phyloP scores from a whole-genome alignment of 2,329 filamentous ascomycete species.

The Bisporella sp. region DNA sequence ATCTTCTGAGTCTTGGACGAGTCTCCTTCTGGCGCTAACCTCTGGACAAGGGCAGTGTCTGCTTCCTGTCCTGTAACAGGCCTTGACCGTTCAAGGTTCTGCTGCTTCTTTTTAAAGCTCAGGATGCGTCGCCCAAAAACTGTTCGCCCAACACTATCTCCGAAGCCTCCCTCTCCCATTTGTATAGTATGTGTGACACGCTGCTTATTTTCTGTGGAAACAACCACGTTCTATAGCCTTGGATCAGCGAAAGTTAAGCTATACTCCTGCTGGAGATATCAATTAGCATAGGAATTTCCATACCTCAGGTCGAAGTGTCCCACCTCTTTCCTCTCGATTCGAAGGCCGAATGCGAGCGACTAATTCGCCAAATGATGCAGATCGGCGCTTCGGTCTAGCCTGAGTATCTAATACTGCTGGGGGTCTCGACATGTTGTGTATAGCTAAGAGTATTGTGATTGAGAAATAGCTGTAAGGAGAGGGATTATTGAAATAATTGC shows the following conservation, averaged over 20 bases:
- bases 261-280: not conserved
- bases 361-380: conserved; percentile 8
- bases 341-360: conserved; percentile 11
- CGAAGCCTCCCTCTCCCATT: too few relatives aligned
- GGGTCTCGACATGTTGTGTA: not conserved
- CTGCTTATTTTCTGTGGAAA: too few relatives aligned
- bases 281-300: not conserved
- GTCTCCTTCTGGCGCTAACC: conserved; percentile 8
- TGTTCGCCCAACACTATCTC: too few relatives aligned
- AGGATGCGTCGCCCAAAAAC: too few relatives aligned
- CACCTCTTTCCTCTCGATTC: conserved; percentile 8
- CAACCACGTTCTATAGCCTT: too few relatives aligned
- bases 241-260: too few relatives aligned
- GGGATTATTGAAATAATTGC: too few relatives aligned
- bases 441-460: not conserved
- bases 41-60: too few relatives aligned
- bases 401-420: conserved; percentile 2
- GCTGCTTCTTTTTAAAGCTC: too few relatives aligned
- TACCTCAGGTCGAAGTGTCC: conserved; percentile 7
- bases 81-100: too few relatives aligned
- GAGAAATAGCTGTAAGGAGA: not conserved
- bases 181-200: too few relatives aligned
- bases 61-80: too few relatives aligned
- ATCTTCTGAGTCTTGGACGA: conserved; percentile 15
- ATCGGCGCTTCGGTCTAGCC: conserved; percentile 4